A percentile compares a stretch with the other conserved stretches of the same genome.
These are phyloP conservation scores for Pseudocercospora musae DNA, from an alignment of 2,329 filamentous ascomycete genomes.

Conservation along the genomic window DNA sequence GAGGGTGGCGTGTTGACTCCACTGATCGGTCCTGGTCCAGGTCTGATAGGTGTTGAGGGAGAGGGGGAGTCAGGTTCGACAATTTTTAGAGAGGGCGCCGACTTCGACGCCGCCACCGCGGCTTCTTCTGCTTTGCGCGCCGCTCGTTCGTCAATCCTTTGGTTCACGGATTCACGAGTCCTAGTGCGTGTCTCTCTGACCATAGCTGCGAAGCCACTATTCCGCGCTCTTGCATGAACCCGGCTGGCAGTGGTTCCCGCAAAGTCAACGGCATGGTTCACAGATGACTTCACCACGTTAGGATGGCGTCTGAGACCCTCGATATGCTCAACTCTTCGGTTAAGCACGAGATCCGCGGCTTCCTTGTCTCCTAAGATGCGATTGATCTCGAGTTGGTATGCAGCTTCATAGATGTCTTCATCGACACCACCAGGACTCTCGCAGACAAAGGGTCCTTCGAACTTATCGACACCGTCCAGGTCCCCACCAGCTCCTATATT, in stretches of 20 bases:
- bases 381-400: constrained; percentile 78
- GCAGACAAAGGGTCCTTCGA: constrained; percentile 27
- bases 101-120: neutral
- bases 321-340: constrained; percentile 46
- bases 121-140: constrained; percentile 12
- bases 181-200: constrained; percentile 21
- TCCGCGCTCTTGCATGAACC: constrained; percentile 19
- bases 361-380: constrained; percentile 57
- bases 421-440: constrained; percentile 25
- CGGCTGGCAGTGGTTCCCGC: constrained; percentile 19
- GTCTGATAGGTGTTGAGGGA: constrained; percentile 4
- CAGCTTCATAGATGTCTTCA: constrained; percentile 71
- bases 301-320: constrained; percentile 22
- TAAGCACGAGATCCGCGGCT: constrained; percentile 57
- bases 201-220: constrained; percentile 20
- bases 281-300: constrained; percentile 20
- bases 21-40: constrained; percentile 4
- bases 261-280: constrained; percentile 26
- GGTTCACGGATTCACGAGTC: constrained; percentile 21
- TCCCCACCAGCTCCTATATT: constrained; percentile 66
- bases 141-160: constrained; percentile 16
- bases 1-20: constrained; percentile 13
- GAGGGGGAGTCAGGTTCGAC: constrained; percentile 6
- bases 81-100: constrained; percentile 8
- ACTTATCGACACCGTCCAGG: constrained; percentile 39